Evolutionary conservation across 2,329 filamentous ascomycete genomes (phyloP), one percentile per base, ranked within the genome.

Genomic region (Pestalotiopsis sp.): DNA sequence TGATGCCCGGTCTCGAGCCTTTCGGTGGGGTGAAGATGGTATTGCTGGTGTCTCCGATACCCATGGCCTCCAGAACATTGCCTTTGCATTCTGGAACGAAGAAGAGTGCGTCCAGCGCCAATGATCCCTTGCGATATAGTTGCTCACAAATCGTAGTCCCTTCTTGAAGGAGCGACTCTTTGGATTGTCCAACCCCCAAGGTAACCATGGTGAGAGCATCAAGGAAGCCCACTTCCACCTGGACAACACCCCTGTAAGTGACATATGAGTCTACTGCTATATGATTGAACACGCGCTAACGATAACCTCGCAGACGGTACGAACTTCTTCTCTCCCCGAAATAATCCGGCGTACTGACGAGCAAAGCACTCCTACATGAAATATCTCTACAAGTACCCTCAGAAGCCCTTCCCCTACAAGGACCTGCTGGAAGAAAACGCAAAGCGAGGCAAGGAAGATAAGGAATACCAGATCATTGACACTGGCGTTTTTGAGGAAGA

Each of bases 61-160:
- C 17, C 95, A 98, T 78, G 94, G 94, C 70, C 83, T 92, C 67
- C 93, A 97, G 81, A 97, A 98, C 80, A 92, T 98, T 80, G 93
- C 93, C 3, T 98, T 98, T 85, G 90, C 94, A 66, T 98, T 98
- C 80, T 98, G 95, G 95, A 98, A 98, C 79, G 95, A 94, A 80
- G 90, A 98, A 84, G 95, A 98, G 94, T 97, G 68, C 36, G 81
- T 76, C n/a, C 36, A 39, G 31, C 25, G 20, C 45, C 64, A 17
- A 41, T 62, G 64, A 66, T 38, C 63, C n/a, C 38, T 57, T 11
- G n/a, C 45, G 45, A 61, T 12, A 49, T 56, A 64, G 61, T 20
- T 69, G 70, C 84, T 89, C 78, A 88, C 78, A 66, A 27, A 49
- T 4, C 23, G 23, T 74, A 97, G 94, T 80, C 92, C 94, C 68